phyloP scores from a whole-genome alignment of 495 filamentous ascomycete genomes.

The Aspergillus carlsbadensis region DNA sequence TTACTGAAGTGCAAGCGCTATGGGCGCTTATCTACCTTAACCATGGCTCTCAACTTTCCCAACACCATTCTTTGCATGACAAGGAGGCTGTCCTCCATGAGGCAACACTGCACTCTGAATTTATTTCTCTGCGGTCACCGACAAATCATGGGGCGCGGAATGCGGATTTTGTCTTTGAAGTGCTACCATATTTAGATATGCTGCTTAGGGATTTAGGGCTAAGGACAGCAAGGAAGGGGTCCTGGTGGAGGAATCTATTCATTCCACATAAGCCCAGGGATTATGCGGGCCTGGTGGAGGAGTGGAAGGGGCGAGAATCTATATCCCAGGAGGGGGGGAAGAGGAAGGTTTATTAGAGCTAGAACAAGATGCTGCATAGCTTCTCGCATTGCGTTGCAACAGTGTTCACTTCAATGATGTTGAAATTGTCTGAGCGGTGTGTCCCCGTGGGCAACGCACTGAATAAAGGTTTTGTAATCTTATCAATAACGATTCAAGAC shows the following conservation, averaged over 20 bases:
- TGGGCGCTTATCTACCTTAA: slow-evolving; percentile 68
- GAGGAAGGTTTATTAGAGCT: neutral
- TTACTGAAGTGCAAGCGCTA: slow-evolving; percentile 65
- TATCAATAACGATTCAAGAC: no score
- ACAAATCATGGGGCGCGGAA: slow-evolving; percentile 60
- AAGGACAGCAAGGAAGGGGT: slow-evolving; percentile 37
- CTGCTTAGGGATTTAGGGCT: slow-evolving; percentile 66
- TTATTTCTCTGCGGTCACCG: slow-evolving; percentile 66
- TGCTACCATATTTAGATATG: slow-evolving; percentile 71
- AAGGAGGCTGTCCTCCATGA: slow-evolving; percentile 46
- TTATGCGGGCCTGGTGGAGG: slow-evolving; percentile 57
- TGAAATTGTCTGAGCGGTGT: no score
- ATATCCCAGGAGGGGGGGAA: neutral
- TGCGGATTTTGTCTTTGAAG: slow-evolving; percentile 74
- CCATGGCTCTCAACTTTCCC: slow-evolving; percentile 29
- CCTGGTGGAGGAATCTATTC: slow-evolving; percentile 44
- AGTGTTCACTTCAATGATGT: no score
- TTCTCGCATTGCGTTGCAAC: no score
- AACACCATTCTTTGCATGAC: no score
- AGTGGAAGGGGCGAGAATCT: slow-evolving; percentile 40
- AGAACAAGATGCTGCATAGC: no score
- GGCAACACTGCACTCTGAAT: slow-evolving; percentile 63
- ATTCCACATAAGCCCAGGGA: slow-evolving; percentile 58
- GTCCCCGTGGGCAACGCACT: no score
- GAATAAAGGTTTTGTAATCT: no score